phyloP scores from a whole-genome alignment of 2,329 filamentous ascomycete species.

The Pestalotiopsis sp. region DNA sequence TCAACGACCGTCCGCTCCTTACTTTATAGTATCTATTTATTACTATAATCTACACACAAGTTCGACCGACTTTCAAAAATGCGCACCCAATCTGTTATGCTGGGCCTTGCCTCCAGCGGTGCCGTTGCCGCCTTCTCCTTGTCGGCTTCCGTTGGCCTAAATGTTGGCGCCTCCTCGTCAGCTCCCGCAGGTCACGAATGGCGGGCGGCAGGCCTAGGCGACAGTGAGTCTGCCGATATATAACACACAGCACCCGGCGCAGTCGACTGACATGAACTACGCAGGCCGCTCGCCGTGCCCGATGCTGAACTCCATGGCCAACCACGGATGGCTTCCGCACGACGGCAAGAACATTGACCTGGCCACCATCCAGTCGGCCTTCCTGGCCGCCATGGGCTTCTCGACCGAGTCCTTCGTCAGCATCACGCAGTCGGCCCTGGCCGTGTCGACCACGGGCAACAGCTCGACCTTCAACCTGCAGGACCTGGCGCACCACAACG shows the following conservation, averaged over 20 bases:
- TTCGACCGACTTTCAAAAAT: background rate
- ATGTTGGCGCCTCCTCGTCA: background rate
- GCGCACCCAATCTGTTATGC: background rate
- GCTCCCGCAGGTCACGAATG: background rate
- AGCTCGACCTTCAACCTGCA: conserved; percentile 12
- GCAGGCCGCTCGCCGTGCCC: conserved; percentile 8
- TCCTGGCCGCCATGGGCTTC: conserved; percentile 1
- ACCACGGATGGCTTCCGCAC: conserved; percentile 6
- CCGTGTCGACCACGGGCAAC: conserved; percentile 11
- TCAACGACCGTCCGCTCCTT: background rate
- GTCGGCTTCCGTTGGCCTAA: background rate
- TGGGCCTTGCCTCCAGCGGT: background rate
- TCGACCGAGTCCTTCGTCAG: background rate
- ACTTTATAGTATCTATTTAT: background rate
- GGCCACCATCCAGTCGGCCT: background rate
- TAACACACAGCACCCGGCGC: background rate
- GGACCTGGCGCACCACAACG: background rate
- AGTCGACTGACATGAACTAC: background rate
- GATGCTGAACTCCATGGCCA: conserved; percentile 10
- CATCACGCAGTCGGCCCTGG: conserved; percentile 3
- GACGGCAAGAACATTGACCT: conserved; percentile 12
- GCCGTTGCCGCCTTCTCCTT: background rate
- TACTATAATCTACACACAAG: background rate
- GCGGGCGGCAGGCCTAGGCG: background rate
- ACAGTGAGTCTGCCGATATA: conserved; percentile 2